Evolutionary conservation across 768 basidiomycete genomes (phyloP), one percentile per base, ranked within the genome.

Genomic region (Pleurotus djamor): DNA sequence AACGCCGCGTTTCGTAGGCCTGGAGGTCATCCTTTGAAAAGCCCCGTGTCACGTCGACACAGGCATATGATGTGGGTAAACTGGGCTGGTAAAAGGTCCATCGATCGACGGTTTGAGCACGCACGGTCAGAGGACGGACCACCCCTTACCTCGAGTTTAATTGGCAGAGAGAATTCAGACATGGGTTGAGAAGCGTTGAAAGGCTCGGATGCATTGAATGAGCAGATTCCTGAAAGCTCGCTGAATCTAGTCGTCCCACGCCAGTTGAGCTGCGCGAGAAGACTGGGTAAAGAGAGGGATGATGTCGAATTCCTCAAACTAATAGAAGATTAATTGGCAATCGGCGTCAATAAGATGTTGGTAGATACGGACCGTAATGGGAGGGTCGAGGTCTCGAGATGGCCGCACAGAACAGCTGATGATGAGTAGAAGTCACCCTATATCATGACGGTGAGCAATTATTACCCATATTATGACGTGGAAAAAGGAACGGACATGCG

Each of bases 41-140:
- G 2, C 89, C 89, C 62, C 90, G 79, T 3, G 83, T 81, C 48
- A 90, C 82, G 57, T 86, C 81, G 37, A 79, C 64, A 38, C 81
- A 76, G 44, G 80, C 69, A 64, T 77, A 83, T 13, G 61, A 67
- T 5, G 62, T 55, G 35, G 59, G 64, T 38, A 58, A 33, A 9
- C 16, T 32, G 28, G 49, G 2, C 49, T 50, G 52, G 13, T n/a
- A 8, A 17, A 14, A 12, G 14, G 7, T 12, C 45, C 50, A 49
- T 52, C 35, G 38, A 51, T 34, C 36, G 32, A 60, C 62, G 52
- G 45, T 52, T 47, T 17, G 13, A 35, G n/a, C 16, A 4, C 12
- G 49, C 38, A 51, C 52, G 52, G 35, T 21, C 16, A 36, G 16
- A 8, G 17, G 36, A 45, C 36, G 2, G 32, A 32, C 43, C 54